Base-by-base conservation (phyloP, 2,329 filamentous ascomycete species). In the Paracorniculantispora psalliotae region DNA sequence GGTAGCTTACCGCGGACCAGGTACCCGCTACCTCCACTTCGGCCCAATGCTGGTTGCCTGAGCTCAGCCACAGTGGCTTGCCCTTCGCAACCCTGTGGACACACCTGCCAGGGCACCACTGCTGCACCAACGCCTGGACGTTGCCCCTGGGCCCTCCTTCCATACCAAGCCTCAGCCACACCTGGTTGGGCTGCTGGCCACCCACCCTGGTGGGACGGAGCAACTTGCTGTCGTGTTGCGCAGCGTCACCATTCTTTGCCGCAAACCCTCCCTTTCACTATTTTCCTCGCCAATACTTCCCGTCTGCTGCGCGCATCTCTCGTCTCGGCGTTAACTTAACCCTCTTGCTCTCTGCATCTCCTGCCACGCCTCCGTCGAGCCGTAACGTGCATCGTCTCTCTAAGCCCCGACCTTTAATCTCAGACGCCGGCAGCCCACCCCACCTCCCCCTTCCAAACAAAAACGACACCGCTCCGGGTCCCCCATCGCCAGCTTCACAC, bases 401-500 rank as follows among this genome's bases (percentile, higher is more conserved):
- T n/a, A n/a, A n/a, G n/a, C 21, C 17, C 37, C 56, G 37, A 44
- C 48, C 26, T 43, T 28, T 21, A 25, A 46, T 33, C 56, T 28
- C 48, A 13, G 21, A 41, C 56, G 56, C 19, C 56, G 56, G 39
- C 37, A 51, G 48, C 47, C 56, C 47, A 58, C 26, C 37, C 56
- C 48, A 51, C 56, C 48, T 46, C 56, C 47, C 52, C 56, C 48
- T 58, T 51, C 56, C 15, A 58, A 58, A 51, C 56, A 58, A 51
- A 58, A 51, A 43, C 56, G 56, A 58, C 56, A 58, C 56, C 56
- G 56, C 56, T 58, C 56, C 17, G 56, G 47, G 56, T 58, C 56
- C 26, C 56, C 26, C 28, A 23, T 51, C 48, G 17, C 44, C 47
- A 58, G 39, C 56, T 51, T 13, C 47, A 23, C 25, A 30, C 54